These are phyloP conservation scores for Vigna radiata DNA, from an alignment of 306 rosid species.

Conservation along the genomic window DNA sequence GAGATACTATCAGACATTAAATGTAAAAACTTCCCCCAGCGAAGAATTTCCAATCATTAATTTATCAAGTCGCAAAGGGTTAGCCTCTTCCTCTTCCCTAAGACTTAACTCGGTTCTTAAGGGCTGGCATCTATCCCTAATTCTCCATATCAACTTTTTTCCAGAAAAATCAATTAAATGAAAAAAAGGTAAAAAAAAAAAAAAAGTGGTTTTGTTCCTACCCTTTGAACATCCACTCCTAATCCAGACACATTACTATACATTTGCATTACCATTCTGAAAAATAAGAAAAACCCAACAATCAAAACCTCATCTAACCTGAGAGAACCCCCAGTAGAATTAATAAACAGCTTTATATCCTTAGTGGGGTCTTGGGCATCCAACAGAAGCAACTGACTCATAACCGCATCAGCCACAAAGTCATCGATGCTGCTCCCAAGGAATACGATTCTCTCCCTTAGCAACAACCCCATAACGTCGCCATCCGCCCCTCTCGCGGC, in stretches of 20 bases:
- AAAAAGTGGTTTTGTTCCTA: neutral
- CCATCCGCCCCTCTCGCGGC: conserved; percentile 74
- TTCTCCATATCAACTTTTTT: neutral
- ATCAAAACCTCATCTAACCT: conserved; percentile 54
- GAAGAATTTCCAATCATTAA: neutral
- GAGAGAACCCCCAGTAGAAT: conserved; percentile 90
- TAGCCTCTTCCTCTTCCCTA: neutral
- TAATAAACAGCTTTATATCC: conserved; percentile 87
- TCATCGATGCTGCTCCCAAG: conserved; percentile 83
- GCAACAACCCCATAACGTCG: conserved; percentile 85
- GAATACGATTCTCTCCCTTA: conserved; percentile 93
- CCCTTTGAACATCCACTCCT: neutral
- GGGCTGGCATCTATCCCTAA: conserved; percentile 7
- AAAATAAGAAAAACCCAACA: neutral
- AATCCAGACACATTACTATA: neutral
- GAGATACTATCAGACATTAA: neutral
- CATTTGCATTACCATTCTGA: neutral
- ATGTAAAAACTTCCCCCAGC: neutral
- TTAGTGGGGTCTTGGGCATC: conserved; percentile 85
- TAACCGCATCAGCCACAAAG: conserved; percentile 86
- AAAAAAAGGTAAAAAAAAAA: neutral
- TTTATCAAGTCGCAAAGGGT: neutral
- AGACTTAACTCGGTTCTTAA: neutral
- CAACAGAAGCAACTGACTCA: conserved; percentile 82
- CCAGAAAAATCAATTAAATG: neutral